A percentile compares a stretch with the other conserved stretches of the same genome.
phyloP scores from a whole-genome alignment of 176 grass and related monocot species.

The Tillandsia leiboldiana region DNA sequence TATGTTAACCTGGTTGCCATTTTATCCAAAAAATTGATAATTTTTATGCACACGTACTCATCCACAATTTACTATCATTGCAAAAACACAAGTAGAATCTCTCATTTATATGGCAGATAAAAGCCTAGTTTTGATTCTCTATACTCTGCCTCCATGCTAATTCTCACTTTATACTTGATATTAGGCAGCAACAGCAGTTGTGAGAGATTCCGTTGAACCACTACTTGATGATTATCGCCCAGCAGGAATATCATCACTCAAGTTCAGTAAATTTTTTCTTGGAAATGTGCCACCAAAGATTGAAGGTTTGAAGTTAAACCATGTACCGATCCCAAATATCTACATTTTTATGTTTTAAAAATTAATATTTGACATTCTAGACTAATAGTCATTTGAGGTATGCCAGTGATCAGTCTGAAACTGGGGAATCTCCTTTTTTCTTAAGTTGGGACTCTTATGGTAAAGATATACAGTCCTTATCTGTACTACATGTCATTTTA shows the following conservation, averaged over 20 bases:
- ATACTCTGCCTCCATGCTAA: slow-evolving; percentile 5
- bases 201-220: slow-evolving; percentile 86
- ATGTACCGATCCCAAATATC: neutral
- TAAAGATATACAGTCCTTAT: too few relatives aligned
- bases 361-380: too few relatives aligned
- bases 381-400: too few relatives aligned
- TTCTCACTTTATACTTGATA: slow-evolving; percentile 10
- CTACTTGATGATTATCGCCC: slow-evolving; percentile 81
- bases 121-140: neutral
- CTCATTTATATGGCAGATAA: neutral
- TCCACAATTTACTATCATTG: neutral
- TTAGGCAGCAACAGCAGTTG: slow-evolving; percentile 88
- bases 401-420: too few relatives aligned
- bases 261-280: slow-evolving; percentile 87
- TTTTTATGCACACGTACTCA: neutral
- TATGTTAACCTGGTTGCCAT: too few relatives aligned
- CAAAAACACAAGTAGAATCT: neutral
- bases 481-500: too few relatives aligned
- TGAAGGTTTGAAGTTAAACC: slow-evolving; percentile 45
- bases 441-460: too few relatives aligned
- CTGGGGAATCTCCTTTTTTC: too few relatives aligned
- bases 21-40: too few relatives aligned
- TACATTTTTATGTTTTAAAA: neutral
- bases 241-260: slow-evolving; percentile 73
- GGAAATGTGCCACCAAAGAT: slow-evolving; percentile 87